These are phyloP conservation scores for Aspergillus quadricinctus DNA, from an alignment of 2,329 filamentous ascomycete genomes.

Conservation along the genomic window DNA sequence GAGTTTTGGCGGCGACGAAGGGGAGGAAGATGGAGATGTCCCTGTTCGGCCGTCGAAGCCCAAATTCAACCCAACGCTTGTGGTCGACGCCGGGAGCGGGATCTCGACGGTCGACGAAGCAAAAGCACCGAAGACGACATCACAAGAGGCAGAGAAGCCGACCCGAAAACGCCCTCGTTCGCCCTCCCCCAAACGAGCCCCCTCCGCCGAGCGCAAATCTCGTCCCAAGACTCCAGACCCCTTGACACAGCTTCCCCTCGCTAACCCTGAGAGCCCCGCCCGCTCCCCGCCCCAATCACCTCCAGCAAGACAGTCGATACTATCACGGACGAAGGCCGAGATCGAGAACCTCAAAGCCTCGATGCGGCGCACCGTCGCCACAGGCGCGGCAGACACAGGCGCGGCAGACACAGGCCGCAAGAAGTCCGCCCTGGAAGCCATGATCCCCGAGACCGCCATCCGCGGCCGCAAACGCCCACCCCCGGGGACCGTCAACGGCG, in stretches of 20 bases:
- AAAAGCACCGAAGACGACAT: slow-evolving; percentile 9
- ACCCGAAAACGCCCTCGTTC: slow-evolving; percentile 31
- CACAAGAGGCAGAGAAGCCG: slow-evolving; percentile 10
- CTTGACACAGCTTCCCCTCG: slow-evolving; percentile 42
- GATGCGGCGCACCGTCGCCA: slow-evolving; percentile 42
- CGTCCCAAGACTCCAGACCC: slow-evolving; percentile 39
- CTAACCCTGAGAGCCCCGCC: slow-evolving; percentile 40
- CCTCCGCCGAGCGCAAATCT: slow-evolving; percentile 26
- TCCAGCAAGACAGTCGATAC: slow-evolving; percentile 30
- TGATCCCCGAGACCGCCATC: slow-evolving; percentile 46
- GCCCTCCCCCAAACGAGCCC: slow-evolving; percentile 24
- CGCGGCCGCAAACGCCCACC: slow-evolving; percentile 43
- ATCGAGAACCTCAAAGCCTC: slow-evolving; percentile 45
- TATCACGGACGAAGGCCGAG: slow-evolving; percentile 42
- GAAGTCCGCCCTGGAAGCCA: slow-evolving; percentile 45
- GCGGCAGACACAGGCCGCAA: slow-evolving; percentile 33
- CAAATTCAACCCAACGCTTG: slow-evolving; percentile 46
- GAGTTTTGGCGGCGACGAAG: slow-evolving; percentile 26
- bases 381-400: slow-evolving; percentile 27
- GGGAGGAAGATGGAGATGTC: slow-evolving; percentile 31
- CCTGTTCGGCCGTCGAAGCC: slow-evolving; percentile 39
- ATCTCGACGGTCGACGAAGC: slow-evolving; percentile 12
- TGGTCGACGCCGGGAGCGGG: slow-evolving; percentile 31
- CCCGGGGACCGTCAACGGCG: slow-evolving; percentile 26
- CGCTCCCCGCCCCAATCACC: slow-evolving; percentile 30